Base-by-base conservation (phyloP, 164 flowering plant species). In the Umbellularia californica region DNA sequence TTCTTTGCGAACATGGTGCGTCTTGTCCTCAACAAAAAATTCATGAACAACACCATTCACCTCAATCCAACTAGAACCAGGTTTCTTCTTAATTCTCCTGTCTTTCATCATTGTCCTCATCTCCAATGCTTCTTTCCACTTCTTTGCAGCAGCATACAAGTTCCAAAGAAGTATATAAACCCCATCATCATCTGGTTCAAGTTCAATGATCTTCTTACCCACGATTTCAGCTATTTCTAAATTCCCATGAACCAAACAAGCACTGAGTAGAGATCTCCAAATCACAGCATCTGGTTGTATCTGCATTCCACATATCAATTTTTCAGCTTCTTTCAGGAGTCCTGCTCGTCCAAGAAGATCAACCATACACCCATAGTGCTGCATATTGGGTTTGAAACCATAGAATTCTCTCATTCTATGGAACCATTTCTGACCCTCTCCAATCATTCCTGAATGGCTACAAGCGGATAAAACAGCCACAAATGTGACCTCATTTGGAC, bases 41-140 rank as follows among this genome's bases (percentile, higher is more conserved):
- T 82, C 85, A 75, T 82, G 84, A 74, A 81, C 83, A 70, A 76
- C 77, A 13, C 84, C 84, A 50, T 84, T 78, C 52, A 83, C 72
- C 70, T 85, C 85, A 30, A 87, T 74, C 84, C 84, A 85, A 73
- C 89, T 87, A 68, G 83, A 85, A 1, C 89, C 89, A 13, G 89
- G 89, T 69, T 68, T 78, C 78, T 85, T 85, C 78, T 81, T 82
- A 33, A 87, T 74, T 62, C 73, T 74, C 47, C 74, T 77, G 17
- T 79, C 76, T 51, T 66, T 77, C 84, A 83, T 81, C 35, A 58
- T 72, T 20, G 4, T 73, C 25, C 84, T 69, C 65, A 82, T 79
- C 72, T 71, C 63, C 58, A 12, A 62, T 25, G 83, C 86, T n/a
- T 84, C 80, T 5, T 80, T 65, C 84, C 84, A 82, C 65, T 58